Evolutionary conservation across 2,329 filamentous ascomycete genomes (phyloP), one percentile per base, ranked within the genome.

Genomic region (Sporothrix humicola): DNA sequence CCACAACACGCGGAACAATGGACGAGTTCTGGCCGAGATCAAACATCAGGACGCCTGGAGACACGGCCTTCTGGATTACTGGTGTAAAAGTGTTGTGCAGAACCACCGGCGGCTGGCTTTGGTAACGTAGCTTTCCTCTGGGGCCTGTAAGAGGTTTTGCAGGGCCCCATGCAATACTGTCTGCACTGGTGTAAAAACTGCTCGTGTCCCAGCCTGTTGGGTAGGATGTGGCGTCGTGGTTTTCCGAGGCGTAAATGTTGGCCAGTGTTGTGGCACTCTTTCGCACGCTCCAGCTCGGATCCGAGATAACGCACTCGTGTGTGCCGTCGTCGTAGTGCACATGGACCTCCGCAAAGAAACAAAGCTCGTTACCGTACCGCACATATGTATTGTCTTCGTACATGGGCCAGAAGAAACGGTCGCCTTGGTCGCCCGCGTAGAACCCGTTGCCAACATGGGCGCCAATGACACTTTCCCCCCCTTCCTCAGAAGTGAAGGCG

Each of bases 371-470:
- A 3, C 52, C 52, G 52, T 54, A 54, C 13, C 52, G 52, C 17
- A 54, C 52, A 20, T 54, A 54, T 2, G 52, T 54, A 20, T 54
- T 54, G 52, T 54, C 52, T 54, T 54, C 52, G 52, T n/a, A 54
- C 52, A 20, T 54, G n/a, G 52, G 52, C 52, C 52, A 54, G 52
- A 54, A 54, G n/a, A 54, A 54, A 20, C 52, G 52, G n/a, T 54
- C 52, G 52, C 52, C 52, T 23, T 54, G 13, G n/a, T 54, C 52
- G 52, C 52, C 52, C 9, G 52, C 52, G 20, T 54, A 54, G 52
- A 54, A 54, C 8, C 52, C 52, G 15, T 54, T 54, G 52, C 52
- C 52, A 5, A 54, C 17, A 17, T 54, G 52, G 9, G 52, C 52
- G 17, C 52, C 52, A 20, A 54, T 20, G 15, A 54, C 52, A 20